Evolutionary conservation across 2,329 filamentous ascomycete species (phyloP), one percentile per base, ranked within the genome.

Genomic region (Plectosphaerella cucumerina): DNA sequence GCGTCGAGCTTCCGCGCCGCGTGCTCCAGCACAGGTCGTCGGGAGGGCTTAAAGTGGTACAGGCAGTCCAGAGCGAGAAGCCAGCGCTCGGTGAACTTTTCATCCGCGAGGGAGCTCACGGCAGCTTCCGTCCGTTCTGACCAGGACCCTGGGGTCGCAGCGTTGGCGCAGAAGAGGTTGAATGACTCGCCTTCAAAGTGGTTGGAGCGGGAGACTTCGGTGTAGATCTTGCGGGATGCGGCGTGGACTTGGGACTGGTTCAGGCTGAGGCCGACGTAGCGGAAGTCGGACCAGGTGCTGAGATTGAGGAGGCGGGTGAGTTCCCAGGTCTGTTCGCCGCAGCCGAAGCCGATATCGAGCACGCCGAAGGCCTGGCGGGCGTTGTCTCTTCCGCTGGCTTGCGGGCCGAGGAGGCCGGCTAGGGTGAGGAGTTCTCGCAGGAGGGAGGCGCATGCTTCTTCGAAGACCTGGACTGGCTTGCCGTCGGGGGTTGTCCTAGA

Each of bases 311-410:
- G 58, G 11, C 60, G 61, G 2, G 65, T 69, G 21, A 82, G 57
- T 50, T 76, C 71, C 18, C 76, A 60, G 0, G 73, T 78, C 60
- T 84, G 81, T 56, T 84, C 79, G 31, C 81, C 81, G 54, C 81
- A 84, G 10, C 81, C 80, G 53, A 82, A 78, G 3, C 81, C 80
- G 1, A 83, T 65, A 53, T 84, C 80, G 1, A 84, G 63, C 10
- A 79, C 65, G 3, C 69, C 61, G 5, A 72, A 55, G 6, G 57
- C 35, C 47, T 10, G 54, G 31, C 11, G 49, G 54, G 31, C 20
- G 51, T 23, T 5, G 15, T 53, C 33, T 5, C 54, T 48, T 9
- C 50, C 15, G 22, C 41, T 9, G 4, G 22, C 14, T 6, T 53
- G 41, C 18, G 55, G 49, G 44, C 54, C 39, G 23, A 71, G 50